Percentiles rank a stretch among this genome's conserved stretches.
Evolutionary conservation across 495 filamentous ascomycete genomes (phyloP).

Genomic region (Zalerion maritima): DNA sequence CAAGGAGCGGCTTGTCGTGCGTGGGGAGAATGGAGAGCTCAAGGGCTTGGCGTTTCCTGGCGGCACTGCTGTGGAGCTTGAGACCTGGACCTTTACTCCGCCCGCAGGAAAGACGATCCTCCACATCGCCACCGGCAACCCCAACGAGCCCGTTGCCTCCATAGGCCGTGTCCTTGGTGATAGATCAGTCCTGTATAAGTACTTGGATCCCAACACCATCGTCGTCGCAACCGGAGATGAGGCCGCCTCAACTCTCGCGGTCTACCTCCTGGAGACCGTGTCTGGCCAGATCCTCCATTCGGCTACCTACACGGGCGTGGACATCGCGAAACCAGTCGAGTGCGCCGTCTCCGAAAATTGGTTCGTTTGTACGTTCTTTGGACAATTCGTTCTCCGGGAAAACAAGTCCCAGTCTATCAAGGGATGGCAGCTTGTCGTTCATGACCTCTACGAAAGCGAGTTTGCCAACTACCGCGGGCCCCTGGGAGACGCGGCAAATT

Average conservation of each 20-base stretch:
- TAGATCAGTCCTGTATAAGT: slow-evolving; percentile 90
- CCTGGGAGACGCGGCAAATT: slow-evolving; percentile 51
- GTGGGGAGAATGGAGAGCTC: slow-evolving; percentile 41
- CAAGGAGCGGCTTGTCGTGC: slow-evolving; percentile 44
- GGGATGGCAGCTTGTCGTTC: slow-evolving; percentile 76
- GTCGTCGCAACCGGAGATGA: slow-evolving; percentile 58
- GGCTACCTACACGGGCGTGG: slow-evolving; percentile 54
- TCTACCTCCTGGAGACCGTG: slow-evolving; percentile 77
- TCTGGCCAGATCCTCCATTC: slow-evolving; percentile 68
- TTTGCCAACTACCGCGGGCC: slow-evolving; percentile 74
- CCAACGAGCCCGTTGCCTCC: slow-evolving; percentile 79
- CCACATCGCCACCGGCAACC: slow-evolving; percentile 47
- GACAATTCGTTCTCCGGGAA: slow-evolving; percentile 36
- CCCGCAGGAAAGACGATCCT: slow-evolving; percentile 50
- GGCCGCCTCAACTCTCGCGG: slow-evolving; percentile 37
- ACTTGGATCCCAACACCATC: slow-evolving; percentile 76
- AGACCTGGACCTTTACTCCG: slow-evolving; percentile 64
- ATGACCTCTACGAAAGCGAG: slow-evolving; percentile 80
- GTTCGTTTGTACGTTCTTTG: slow-evolving; percentile 83
- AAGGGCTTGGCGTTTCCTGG: slow-evolving; percentile 43
- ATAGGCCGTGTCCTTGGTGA: slow-evolving; percentile 89
- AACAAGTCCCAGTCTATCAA: slow-evolving; percentile 42
- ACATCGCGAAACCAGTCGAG: slow-evolving; percentile 57
- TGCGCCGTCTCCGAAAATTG: slow-evolving; percentile 84
- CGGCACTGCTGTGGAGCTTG: slow-evolving; percentile 28